phyloP scores from a whole-genome alignment of 2,329 filamentous ascomycete species.

The Aspergillus sp. region DNA sequence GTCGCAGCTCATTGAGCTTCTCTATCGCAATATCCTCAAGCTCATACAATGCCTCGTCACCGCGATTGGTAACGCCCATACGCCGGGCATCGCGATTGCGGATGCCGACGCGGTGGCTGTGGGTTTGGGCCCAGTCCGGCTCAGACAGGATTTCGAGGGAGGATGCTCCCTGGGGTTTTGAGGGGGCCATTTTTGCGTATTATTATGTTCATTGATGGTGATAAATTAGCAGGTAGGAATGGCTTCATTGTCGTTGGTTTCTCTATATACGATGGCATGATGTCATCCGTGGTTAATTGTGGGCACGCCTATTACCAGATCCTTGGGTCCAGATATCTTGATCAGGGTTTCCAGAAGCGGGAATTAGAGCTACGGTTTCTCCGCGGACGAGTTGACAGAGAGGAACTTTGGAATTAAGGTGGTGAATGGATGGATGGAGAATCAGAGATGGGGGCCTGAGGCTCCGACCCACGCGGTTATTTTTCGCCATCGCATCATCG shows the following conservation, averaged over 20 bases:
- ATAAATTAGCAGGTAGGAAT: neutral
- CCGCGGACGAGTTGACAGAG: neutral
- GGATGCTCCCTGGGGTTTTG: neutral
- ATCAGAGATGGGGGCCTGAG: neutral
- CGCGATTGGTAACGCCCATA: neutral
- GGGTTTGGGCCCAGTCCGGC: constrained; percentile 2
- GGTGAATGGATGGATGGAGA: neutral
- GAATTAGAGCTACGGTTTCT: neutral
- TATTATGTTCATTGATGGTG: neutral
- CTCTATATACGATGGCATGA: neutral
- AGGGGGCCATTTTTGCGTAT: neutral
- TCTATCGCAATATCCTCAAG: constrained; percentile 26
- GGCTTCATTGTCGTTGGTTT: neutral
- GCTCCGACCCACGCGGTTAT: neutral
- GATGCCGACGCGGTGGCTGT: neutral
- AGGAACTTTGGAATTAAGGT: neutral
- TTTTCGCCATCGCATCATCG: neutral
- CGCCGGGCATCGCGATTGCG: neutral
- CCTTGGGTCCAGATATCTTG: neutral
- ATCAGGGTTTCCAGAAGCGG: neutral
- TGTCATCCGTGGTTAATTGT: neutral
- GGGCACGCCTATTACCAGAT: neutral
- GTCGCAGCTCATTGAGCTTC: constrained; percentile 24
- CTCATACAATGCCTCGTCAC: constrained; percentile 2
- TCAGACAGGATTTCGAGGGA: neutral